These are phyloP conservation scores for Fusarium circinatum DNA, from an alignment of 2,329 filamentous ascomycete species.

Conservation along the genomic window DNA sequence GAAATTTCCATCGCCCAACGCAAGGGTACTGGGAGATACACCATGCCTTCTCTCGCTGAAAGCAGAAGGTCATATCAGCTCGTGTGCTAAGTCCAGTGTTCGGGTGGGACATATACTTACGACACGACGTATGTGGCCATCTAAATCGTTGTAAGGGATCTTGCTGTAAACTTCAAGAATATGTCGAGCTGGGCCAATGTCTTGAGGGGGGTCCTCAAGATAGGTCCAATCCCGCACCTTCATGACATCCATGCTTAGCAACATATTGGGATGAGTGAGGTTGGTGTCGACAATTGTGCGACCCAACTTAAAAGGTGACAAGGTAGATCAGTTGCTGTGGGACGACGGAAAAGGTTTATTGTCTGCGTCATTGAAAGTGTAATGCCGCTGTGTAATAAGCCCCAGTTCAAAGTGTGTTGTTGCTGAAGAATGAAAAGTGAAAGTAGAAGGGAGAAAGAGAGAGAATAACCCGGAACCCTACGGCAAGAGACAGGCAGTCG, in stretches of 20 bases:
- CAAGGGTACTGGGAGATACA: constrained; percentile 56
- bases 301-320: not conserved
- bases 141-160: constrained; percentile 49
- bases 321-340: not conserved
- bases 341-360: not conserved
- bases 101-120: constrained; percentile 41
- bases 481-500: not conserved
- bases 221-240: constrained; percentile 54
- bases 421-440: constrained; percentile 4
- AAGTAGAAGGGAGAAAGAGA: constrained; percentile 4
- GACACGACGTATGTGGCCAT: constrained; percentile 50
- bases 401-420: not conserved
- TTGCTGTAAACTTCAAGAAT: constrained; percentile 53
- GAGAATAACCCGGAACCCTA: constrained; percentile 18
- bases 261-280: constrained; percentile 27
- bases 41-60: constrained; percentile 59
- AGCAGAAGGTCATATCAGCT: constrained; percentile 15
- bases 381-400: constrained; percentile 13
- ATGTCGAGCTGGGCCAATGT: constrained; percentile 50
- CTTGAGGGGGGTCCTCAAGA: constrained; percentile 50
- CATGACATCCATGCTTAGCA: constrained; percentile 48
- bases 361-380: constrained; percentile 32
- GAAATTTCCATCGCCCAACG: constrained; percentile 62
- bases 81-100: not conserved
- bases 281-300: not conserved